These are phyloP conservation scores for Rhinocladiella mackenziei DNA, from an alignment of 2,329 filamentous ascomycete genomes.

Conservation along the genomic window DNA sequence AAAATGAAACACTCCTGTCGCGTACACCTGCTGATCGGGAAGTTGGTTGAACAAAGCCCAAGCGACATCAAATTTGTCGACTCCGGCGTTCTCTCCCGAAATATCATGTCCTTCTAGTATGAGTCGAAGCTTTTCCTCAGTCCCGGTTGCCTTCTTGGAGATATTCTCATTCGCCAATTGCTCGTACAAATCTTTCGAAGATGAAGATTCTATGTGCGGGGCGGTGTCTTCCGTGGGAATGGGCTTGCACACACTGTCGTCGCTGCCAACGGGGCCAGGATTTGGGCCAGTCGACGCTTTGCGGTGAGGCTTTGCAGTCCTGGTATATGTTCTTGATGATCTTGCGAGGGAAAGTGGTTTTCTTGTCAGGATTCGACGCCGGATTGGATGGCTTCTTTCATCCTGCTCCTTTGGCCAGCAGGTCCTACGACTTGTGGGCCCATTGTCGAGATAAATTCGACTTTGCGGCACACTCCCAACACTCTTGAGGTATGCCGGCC, in stretches of 20 bases:
- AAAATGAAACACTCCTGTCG: slow-evolving; percentile 13
- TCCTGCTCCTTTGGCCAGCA: slow-evolving; percentile 1
- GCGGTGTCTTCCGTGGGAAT: background rate
- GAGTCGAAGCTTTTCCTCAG: slow-evolving; percentile 7
- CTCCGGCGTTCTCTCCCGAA: background rate
- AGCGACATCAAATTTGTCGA: slow-evolving; percentile 3
- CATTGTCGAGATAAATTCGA: background rate
- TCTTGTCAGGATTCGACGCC: background rate
- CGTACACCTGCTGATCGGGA: slow-evolving; percentile 10
- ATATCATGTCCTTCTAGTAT: slow-evolving; percentile 1
- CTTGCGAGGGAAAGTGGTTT: background rate
- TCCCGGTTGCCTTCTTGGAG: background rate
- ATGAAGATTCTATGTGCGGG: background rate
- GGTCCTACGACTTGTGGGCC: background rate
- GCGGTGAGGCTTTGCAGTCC: background rate
- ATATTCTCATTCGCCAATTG: background rate
- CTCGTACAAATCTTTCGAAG: background rate
- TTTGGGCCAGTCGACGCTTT: too few relatives aligned
- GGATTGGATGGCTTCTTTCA: background rate
- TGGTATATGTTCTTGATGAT: slow-evolving; percentile 6
- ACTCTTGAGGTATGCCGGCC: slow-evolving; percentile 32
- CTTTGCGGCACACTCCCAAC: slow-evolving; percentile 13
- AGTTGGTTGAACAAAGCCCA: slow-evolving; percentile 15
- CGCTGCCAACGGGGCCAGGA: too few relatives aligned
- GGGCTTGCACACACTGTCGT: too few relatives aligned